Conservation (phyloP, 345 rosid genomes). For the Litchi chinensis region DNA sequence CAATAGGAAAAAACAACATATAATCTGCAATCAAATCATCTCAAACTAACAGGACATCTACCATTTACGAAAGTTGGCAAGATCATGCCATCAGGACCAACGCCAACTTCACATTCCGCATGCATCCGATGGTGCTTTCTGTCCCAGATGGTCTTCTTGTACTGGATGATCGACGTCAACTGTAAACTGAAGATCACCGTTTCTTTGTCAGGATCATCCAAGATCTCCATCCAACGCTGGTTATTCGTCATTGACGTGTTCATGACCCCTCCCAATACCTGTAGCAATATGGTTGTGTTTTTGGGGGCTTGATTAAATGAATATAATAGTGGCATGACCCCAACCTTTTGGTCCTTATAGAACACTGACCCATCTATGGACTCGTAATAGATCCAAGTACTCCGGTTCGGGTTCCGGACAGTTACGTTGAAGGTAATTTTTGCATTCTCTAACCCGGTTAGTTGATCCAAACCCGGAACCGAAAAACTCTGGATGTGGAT, state of each 20-base stretch:
- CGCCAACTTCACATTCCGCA: constrained; percentile 31
- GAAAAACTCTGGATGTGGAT: constrained; percentile 25
- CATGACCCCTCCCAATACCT: constrained; percentile 25
- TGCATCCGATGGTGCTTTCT: constrained; percentile 33
- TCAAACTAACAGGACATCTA: constrained; percentile 27
- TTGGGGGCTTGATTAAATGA: constrained; percentile 36
- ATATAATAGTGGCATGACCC: constrained; percentile 15
- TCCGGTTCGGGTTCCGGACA: constrained; percentile 36
- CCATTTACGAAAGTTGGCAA: constrained; percentile 15
- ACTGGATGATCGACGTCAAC: constrained; percentile 23
- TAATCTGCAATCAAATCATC: not conserved
- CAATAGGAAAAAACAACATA: too few species aligned
- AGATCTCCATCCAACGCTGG: constrained; percentile 32
- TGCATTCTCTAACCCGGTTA: constrained; percentile 30
- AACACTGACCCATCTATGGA: constrained; percentile 25
- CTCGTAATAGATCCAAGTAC: constrained; percentile 31
- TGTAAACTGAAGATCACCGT: constrained; percentile 25
- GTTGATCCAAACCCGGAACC: constrained; percentile 30
- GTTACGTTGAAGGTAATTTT: constrained; percentile 29
- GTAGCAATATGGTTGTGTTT: constrained; percentile 22
- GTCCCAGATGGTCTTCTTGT: constrained; percentile 32
- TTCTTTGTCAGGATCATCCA: constrained; percentile 24
- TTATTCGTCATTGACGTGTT: constrained; percentile 24
- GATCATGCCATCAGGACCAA: constrained; percentile 36
- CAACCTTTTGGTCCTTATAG: constrained; percentile 29